Evolutionary conservation across 2,329 filamentous ascomycete species (phyloP), one percentile per base, ranked within the genome.

Genomic region (Cladosporium sp.): DNA sequence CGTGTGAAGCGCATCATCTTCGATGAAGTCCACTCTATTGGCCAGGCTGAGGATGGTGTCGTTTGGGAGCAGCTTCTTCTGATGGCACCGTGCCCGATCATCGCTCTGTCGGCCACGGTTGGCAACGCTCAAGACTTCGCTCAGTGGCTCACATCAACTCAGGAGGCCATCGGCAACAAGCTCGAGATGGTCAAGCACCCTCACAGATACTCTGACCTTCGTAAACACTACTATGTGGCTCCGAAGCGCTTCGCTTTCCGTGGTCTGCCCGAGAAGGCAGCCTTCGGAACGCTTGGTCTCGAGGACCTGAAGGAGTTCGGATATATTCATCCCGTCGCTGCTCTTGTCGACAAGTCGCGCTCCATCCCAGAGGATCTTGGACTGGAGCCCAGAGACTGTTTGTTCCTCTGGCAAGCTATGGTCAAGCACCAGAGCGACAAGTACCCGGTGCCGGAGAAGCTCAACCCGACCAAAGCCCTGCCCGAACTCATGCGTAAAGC

Each of bases 1-100:
- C 73, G 84, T 47, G 77, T 91, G 12, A 86, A 82, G 59, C 78
- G 85, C 43, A 89, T 91, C 62, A 89, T 91, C 44, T 91, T 91
- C 52, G 87, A 92, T 61, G 87, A 92, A 68, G 83, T 91, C 2
- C 87, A 92, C 64, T 89, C 81, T 29, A 91, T 92, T 53, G 85
- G 87, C 0, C 83, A 90, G 63, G 79, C 83, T 0, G 84, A 89
- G 7, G 86, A 91, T 57, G 86, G 86, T 47, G 71, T 89, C 1
- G 74, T 90, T 2, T 92, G 86, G 86, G 86, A 92, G 60, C 86
- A 91, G 61, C 73, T 92, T 3, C 71, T 91, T 1, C 75, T 91
- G 1, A 75, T 89, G 54, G 80, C 86, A 0, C 86, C 86, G 1
- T 91, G 86, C 57, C 87, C 85, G 0, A 86, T 92, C 43, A 86